phyloP scores from a whole-genome alignment of 1,284 basidiomycete species.

The Veloboletus limbatus region DNA sequence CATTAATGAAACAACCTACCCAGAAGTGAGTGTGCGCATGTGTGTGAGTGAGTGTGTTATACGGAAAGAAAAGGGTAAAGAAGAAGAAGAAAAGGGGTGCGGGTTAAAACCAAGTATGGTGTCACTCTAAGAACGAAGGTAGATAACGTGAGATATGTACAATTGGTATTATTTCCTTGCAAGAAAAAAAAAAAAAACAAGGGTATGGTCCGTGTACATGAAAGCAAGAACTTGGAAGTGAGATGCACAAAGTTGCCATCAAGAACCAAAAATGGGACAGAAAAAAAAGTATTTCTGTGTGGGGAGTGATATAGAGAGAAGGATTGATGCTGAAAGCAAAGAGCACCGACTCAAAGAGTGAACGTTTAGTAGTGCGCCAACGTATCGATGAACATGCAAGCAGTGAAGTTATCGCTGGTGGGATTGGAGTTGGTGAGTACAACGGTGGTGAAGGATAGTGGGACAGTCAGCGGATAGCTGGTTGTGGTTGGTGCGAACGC shows the following conservation, averaged over 20 bases:
- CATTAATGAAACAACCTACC: too few relatives aligned
- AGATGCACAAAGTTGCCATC: slow-evolving; percentile 1
- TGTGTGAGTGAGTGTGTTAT: too few relatives aligned
- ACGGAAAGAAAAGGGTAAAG: too few relatives aligned
- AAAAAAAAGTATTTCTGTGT: not conserved
- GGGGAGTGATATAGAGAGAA: not conserved
- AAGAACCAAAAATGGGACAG: not conserved
- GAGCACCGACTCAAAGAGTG: slow-evolving; percentile 6
- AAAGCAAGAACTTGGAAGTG: slow-evolving; percentile 7
- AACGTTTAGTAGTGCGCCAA: slow-evolving; percentile 14
- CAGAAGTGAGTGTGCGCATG: too few relatives aligned
- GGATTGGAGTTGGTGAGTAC: slow-evolving; percentile 16
- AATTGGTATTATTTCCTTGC: slow-evolving; percentile 17
- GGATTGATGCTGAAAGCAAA: not conserved
- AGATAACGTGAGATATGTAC: slow-evolving; percentile 10
- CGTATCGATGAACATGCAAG: slow-evolving; percentile 12
- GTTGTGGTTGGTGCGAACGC: not conserved
- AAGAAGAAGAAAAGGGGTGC: too few relatives aligned
- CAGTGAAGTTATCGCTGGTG: not conserved
- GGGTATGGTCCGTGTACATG: slow-evolving; percentile 4
- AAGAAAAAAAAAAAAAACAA: slow-evolving; percentile 6
- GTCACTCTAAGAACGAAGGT: slow-evolving; percentile 1
- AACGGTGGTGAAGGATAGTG: slow-evolving; percentile 7
- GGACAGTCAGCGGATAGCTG: not conserved
- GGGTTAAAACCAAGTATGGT: too few relatives aligned